Conservation (phyloP, 768 basidiomycete species). For the Xerocomus potaroensis region DNA sequence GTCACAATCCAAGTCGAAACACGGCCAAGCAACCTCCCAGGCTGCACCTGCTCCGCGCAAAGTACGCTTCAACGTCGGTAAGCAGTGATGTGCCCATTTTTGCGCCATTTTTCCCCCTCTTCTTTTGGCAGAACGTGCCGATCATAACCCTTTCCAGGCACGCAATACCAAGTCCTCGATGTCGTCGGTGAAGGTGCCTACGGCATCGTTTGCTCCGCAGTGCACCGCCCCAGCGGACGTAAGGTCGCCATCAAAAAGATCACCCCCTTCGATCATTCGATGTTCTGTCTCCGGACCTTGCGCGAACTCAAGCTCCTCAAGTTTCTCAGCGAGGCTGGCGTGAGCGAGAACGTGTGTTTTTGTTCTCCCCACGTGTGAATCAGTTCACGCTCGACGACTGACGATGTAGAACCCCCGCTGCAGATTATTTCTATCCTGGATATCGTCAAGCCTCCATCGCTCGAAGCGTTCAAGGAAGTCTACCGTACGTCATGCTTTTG, state of each 20-base stretch:
- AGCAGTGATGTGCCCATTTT: slow-evolving; percentile 13
- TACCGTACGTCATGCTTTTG: slow-evolving; percentile 48
- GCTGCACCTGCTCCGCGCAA: slow-evolving; percentile 63
- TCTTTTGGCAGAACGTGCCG: not conserved
- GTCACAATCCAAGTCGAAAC: slow-evolving; percentile 38
- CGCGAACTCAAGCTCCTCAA: slow-evolving; percentile 82
- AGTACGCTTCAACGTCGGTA: slow-evolving; percentile 86
- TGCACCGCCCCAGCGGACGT: slow-evolving; percentile 80
- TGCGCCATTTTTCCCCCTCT: not conserved
- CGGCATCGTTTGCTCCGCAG: slow-evolving; percentile 91
- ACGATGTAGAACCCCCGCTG: not conserved
- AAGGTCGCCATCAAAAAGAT: slow-evolving; percentile 98
- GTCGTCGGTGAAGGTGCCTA: slow-evolving; percentile 91
- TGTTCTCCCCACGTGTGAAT: not conserved
- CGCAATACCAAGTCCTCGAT: slow-evolving; percentile 81
- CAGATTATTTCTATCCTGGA: slow-evolving; percentile 89
- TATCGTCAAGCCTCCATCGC: slow-evolving; percentile 75
- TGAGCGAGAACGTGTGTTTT: slow-evolving; percentile 75
- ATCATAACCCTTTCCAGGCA: slow-evolving; percentile 39
- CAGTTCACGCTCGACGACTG: not conserved
- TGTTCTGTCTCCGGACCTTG: slow-evolving; percentile 90
- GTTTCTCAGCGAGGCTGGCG: slow-evolving; percentile 81
- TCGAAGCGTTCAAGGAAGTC: slow-evolving; percentile 86
- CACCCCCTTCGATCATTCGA: slow-evolving; percentile 91
- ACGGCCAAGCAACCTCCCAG: slow-evolving; percentile 42